Conservation (phyloP, 257 asterid genomes). For the Solanum gracilifrons region DNA sequence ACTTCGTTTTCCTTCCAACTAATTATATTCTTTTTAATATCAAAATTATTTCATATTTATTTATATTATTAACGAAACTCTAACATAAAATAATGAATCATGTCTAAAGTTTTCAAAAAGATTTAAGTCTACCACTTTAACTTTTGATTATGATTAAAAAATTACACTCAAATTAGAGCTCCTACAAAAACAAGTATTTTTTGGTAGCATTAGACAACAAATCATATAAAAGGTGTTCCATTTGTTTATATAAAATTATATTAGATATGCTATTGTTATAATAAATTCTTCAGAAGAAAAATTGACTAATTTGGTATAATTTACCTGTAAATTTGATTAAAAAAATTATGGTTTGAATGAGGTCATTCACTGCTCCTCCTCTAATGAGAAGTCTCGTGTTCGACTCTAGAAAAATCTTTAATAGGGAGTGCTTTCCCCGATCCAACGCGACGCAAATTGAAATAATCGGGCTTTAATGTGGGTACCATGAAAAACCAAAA, state of each 20-base stretch:
- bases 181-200: no score
- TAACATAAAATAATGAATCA: not conserved
- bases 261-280: no score
- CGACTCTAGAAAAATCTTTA: no score
- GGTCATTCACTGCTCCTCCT: no score
- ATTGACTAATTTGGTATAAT: no score
- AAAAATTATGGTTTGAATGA: not conserved
- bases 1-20: not conserved
- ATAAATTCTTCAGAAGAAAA: not conserved
- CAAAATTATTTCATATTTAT: no score
- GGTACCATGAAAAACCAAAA: no score
- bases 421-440: no score
- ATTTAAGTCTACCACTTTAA: not conserved
- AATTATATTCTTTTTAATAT: not conserved
- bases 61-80: not conserved
- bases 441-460: fast-evolving
- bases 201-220: not conserved
- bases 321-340: no score
- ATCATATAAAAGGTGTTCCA: not conserved
- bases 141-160: no score
- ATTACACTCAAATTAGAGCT: no score
- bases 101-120: not conserved
- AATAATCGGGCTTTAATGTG: fast-evolving
- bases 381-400: not conserved
- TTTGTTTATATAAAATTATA: no score